Evolutionary conservation across 2,329 filamentous ascomycete genomes (phyloP).

Genomic region (Talaromyces sp.): DNA sequence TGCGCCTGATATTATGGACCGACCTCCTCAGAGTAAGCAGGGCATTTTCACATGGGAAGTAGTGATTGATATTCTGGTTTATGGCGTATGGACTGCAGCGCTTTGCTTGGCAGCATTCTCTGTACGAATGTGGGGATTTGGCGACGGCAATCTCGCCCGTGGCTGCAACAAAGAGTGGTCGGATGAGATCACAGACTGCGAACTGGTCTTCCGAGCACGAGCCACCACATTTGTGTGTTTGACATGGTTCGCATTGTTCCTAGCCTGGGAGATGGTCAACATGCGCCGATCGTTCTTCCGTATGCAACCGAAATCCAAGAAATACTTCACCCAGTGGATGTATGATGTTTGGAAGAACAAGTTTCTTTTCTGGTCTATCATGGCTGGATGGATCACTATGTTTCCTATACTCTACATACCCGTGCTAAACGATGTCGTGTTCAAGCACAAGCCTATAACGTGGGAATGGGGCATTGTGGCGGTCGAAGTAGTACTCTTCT

Average conservation of each 20-base stretch:
- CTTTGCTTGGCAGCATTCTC: constrained; percentile 67
- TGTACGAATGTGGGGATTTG: constrained; percentile 65
- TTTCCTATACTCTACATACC: constrained; percentile 70
- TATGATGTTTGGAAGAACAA: constrained; percentile 70
- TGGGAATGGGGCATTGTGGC: constrained; percentile 74
- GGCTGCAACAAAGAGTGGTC: constrained; percentile 63
- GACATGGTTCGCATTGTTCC: constrained; percentile 75
- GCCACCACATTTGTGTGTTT: constrained; percentile 74
- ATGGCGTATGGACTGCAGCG: constrained; percentile 75
- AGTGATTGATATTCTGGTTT: constrained; percentile 76
- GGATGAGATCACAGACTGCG: constrained; percentile 49
- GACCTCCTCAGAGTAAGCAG: constrained; percentile 70
- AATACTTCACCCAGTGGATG: constrained; percentile 68
- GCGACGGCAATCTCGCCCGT: constrained; percentile 59
- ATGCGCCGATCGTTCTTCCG: constrained; percentile 74
- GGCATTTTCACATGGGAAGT: constrained; percentile 80
- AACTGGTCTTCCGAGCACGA: constrained; percentile 70
- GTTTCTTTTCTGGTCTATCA: constrained; percentile 69
- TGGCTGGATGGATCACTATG: constrained; percentile 58
- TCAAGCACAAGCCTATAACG: constrained; percentile 65
- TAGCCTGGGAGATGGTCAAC: constrained; percentile 78
- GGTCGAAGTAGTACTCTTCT: constrained; percentile 62
- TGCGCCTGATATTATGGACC: constrained; percentile 74
- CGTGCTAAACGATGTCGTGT: constrained; percentile 65
- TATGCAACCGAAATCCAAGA: constrained; percentile 66